Percentiles rank a stretch among this genome's conserved stretches.
Conservation (phyloP, 176 grass and related monocot species). For the Leersia perrieri region DNA sequence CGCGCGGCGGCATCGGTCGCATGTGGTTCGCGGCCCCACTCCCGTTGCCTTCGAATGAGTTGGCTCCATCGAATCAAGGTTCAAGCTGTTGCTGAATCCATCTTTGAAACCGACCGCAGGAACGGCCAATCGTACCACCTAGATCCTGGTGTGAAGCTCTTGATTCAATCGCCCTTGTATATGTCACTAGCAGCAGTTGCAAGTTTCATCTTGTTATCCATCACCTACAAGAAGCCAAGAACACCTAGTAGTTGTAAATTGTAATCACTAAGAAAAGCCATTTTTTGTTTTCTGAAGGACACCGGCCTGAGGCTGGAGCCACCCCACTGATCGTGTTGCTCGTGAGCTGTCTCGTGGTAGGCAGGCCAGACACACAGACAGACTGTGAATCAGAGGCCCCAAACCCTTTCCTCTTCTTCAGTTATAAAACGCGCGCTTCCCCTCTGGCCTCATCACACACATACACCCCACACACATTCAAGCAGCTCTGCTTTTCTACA, state of each 20-base stretch:
- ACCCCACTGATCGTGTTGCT: slow-evolving; percentile 10
- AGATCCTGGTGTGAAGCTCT: no score
- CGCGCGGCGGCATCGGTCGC: neutral
- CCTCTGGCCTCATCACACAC: neutral
- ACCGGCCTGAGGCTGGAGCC: neutral
- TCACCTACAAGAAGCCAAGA: neutral
- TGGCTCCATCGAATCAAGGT: neutral
- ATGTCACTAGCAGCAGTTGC: neutral
- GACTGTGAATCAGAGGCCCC: slow-evolving; percentile 1
- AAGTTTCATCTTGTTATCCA: neutral
- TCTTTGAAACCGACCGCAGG: neutral
- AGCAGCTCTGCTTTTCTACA: neutral
- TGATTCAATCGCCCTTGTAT: neutral
- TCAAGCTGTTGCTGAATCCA: neutral
- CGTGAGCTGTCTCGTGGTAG: slow-evolving; percentile 40
- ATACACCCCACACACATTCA: neutral
- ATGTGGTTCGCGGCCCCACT: slow-evolving; percentile 23
- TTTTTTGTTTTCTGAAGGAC: no score
- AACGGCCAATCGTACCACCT: neutral
- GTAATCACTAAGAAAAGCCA: neutral
- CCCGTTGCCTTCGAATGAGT: neutral
- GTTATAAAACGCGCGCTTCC: slow-evolving; percentile 36
- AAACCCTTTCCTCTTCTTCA: neutral
- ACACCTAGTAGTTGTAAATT: neutral
- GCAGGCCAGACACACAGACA: neutral